A percentile compares a stretch with the other conserved stretches of the same genome.
Evolutionary conservation across 768 basidiomycete species (phyloP).

Genomic region (Tricholoma terreum): DNA sequence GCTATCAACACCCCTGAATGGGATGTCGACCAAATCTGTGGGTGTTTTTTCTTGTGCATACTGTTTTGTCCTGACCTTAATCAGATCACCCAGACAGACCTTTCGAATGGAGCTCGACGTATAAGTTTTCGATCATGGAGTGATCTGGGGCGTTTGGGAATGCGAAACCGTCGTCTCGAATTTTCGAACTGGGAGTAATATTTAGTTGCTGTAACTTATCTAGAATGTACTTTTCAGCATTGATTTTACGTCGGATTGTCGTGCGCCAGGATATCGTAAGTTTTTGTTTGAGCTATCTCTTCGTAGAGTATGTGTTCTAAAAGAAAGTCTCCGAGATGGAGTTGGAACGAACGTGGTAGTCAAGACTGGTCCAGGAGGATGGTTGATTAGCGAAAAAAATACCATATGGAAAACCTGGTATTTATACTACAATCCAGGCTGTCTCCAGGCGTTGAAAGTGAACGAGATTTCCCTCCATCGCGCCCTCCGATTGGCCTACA

Average conservation of each 20-base stretch:
- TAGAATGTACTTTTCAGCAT: too few relatives aligned
- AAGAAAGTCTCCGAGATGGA: background rate
- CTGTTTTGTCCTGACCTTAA: background rate
- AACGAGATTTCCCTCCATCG: too few relatives aligned
- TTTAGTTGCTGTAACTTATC: too few relatives aligned
- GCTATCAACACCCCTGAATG: conserved; percentile 57
- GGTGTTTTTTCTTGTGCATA: conserved; percentile 20
- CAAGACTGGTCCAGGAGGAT: background rate
- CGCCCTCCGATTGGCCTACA: too few relatives aligned
- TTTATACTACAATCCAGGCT: background rate
- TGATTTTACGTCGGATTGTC: too few relatives aligned
- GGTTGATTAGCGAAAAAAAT: background rate
- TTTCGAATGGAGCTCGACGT: conserved; percentile 45
- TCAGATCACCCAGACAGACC: conserved; percentile 41
- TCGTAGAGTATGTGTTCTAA: too few relatives aligned
- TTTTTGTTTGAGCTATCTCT: too few relatives aligned
- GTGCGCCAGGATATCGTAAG: too few relatives aligned
- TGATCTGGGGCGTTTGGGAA: background rate
- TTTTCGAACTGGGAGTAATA: too few relatives aligned
- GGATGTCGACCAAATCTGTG: conserved; percentile 51
- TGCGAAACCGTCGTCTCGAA: too few relatives aligned
- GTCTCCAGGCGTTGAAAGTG: too few relatives aligned
- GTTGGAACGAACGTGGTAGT: background rate
- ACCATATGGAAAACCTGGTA: background rate
- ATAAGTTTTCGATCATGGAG: conserved; percentile 40